Base-by-base conservation (phyloP, 2,329 filamentous ascomycete species). In the Fonsecaea erecta region DNA sequence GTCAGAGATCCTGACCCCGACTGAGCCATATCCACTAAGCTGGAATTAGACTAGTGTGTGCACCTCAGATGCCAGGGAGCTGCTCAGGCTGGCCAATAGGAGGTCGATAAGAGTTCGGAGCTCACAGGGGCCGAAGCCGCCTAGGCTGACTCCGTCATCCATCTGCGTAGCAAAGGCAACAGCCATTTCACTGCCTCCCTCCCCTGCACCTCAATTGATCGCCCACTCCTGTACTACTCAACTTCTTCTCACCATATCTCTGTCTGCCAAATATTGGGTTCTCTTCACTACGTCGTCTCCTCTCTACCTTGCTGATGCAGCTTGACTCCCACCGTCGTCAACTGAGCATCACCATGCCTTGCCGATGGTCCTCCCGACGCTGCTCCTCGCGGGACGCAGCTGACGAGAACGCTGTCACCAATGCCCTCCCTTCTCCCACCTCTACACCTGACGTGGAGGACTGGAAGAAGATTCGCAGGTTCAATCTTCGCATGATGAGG, bases 281-380 rank as follows among this genome's bases (percentile, higher is more conserved):
- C 21, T 48, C 52, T 9, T 51, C n/a, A 24, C 54, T 18, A 43
- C 35, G 7, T 51, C 40, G 40, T 21, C 35, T 40, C 43, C 8
- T 14, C 43, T 12, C 18, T 26, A 18, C 37, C 21, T 48, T 18
- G 18, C 43, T 24, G 43, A 71, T 71, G 70, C 68, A 70, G 63
- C 56, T 71, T 53, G 70, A 71, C 55, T 71, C 70, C 28, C 70
- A 71, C 58, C 70, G 70, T 48, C 67, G 68, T 57, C 67, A 68
- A 58, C 51, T 62, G 40, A 67, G 60, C 40, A 51, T 63, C 67
- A 71, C 58, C 26, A 71, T 71, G 70, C 68, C 67, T 34, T 71
- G 68, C 65, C 64, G 18, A 21, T 69, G 66, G 66, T 65, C 60
- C 26, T 63, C 66, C 46, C 63, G 60, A 21, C 66, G 64, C 35